A percentile compares a stretch with the other conserved stretches of the same genome.
phyloP scores from a whole-genome alignment of 176 grass and related monocot genomes.

The Tillandsia leiboldiana region DNA sequence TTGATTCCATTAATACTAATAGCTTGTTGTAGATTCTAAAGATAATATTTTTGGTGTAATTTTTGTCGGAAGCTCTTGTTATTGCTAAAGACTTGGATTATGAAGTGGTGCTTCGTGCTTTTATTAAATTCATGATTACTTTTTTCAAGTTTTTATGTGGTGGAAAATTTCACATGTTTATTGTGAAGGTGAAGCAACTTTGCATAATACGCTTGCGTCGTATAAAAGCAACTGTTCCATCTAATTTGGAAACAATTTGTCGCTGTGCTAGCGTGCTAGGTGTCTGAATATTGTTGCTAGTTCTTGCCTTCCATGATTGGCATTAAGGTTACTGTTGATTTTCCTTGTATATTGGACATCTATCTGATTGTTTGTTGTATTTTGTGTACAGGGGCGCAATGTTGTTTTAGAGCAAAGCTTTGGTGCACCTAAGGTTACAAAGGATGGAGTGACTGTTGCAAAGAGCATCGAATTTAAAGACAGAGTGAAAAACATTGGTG shows the following conservation, averaged over 20 bases:
- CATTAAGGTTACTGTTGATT: neutral
- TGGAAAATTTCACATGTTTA: too few species aligned
- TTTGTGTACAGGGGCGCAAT: slow-evolving; percentile 54
- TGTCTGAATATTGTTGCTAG: neutral
- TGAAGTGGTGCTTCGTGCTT: too few species aligned
- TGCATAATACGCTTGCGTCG: too few species aligned
- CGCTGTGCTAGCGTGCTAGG: too few species aligned
- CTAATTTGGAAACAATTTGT: neutral
- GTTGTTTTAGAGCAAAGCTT: slow-evolving; percentile 94
- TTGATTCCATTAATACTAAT: too few species aligned
- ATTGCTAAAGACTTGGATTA: too few species aligned
- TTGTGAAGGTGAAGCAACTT: too few species aligned
- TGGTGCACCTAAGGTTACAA: slow-evolving; percentile 96
- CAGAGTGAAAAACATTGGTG: slow-evolving; percentile 82
- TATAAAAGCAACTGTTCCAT: too few species aligned
- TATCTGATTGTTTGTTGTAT: neutral
- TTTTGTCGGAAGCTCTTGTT: neutral
- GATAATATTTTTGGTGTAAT: neutral
- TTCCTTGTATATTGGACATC: neutral
- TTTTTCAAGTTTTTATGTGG: too few species aligned
- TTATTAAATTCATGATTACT: too few species aligned
- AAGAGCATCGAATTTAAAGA: slow-evolving; percentile 98
- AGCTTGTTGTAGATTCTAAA: neutral
- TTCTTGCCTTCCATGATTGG: neutral
- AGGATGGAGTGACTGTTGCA: slow-evolving; percentile 93